Evolutionary conservation across 345 rosid species (phyloP).

Genomic region (Zanthoxylum bungeanum): DNA sequence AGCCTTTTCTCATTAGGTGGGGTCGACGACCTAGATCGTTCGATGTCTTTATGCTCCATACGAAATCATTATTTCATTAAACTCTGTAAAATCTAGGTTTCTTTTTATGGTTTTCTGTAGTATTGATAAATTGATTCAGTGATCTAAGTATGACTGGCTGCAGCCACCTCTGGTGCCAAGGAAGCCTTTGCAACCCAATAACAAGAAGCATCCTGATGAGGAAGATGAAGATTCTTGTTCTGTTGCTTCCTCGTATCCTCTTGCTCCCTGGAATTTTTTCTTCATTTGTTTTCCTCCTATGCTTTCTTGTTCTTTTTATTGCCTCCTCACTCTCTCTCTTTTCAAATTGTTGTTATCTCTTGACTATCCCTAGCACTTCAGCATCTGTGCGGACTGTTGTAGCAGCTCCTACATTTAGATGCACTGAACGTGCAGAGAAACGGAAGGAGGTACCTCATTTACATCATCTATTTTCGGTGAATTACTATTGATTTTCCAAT

Average conservation of each 20-base stretch:
- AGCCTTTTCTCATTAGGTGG: too few species aligned
- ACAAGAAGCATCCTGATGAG: slow-evolving; percentile 71
- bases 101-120: too few species aligned
- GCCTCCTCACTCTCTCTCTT: too few species aligned
- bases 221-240: slow-evolving; percentile 78
- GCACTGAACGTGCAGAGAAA: slow-evolving; percentile 80
- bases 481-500: background rate
- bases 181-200: slow-evolving; percentile 61
- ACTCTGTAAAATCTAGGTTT: too few species aligned
- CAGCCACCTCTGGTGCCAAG: slow-evolving; percentile 42
- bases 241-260: slow-evolving; percentile 68
- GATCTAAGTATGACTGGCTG: slow-evolving; percentile 13
- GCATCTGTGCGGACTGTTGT: slow-evolving; percentile 56
- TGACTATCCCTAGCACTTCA: slow-evolving; percentile 46
- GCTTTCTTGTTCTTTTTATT: too few species aligned
- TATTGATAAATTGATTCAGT: background rate
- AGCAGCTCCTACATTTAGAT: slow-evolving; percentile 68
- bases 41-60: too few species aligned
- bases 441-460: slow-evolving; percentile 68
- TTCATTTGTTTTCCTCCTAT: too few species aligned
- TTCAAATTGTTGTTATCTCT: slow-evolving; percentile 18
- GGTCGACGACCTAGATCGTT: too few species aligned
- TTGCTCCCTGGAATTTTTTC: background rate
- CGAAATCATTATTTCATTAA: too few species aligned
- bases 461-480: background rate